A percentile compares a stretch with the other conserved stretches of the same genome.
Evolutionary conservation across 108 stramenopile species (phyloP).

Genomic region (Pseudonitzschia multistriata): DNA sequence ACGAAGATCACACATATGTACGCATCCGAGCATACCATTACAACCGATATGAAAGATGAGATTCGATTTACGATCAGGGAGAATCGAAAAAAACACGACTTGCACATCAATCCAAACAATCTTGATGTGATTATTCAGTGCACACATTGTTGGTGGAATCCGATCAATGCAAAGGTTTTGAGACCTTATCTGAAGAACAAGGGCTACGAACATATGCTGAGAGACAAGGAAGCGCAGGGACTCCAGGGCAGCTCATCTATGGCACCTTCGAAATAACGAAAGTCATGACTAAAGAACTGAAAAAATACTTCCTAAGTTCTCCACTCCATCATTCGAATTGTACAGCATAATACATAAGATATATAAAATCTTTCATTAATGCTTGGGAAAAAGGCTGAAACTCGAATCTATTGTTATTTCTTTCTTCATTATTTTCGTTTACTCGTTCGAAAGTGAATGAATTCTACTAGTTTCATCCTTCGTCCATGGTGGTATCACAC

Average conservation of each 20-base stretch:
- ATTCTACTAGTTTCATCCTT: neutral
- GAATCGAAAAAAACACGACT: constrained; percentile 84
- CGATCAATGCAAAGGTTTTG: constrained; percentile 83
- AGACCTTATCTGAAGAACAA: constrained; percentile 78
- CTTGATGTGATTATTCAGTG: constrained; percentile 85
- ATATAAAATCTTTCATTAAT: neutral
- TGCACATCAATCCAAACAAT: constrained; percentile 87
- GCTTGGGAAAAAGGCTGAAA: too few species aligned
- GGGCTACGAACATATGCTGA: constrained; percentile 73
- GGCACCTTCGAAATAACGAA: constrained; percentile 22
- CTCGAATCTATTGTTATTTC: too few species aligned
- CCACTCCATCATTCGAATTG: neutral
- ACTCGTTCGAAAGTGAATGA: too few species aligned
- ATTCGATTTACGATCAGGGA: constrained; percentile 82
- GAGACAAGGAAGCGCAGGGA: constrained; percentile 73
- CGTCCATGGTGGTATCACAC: neutral
- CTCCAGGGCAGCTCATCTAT: constrained; percentile 44
- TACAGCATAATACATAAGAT: neutral
- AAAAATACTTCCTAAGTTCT: neutral
- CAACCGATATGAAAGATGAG: constrained; percentile 72
- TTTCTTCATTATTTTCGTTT: too few species aligned
- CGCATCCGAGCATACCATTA: constrained; percentile 90
- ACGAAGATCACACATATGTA: constrained; percentile 95
- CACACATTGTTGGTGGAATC: constrained; percentile 97
- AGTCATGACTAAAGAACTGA: neutral